Conservation (phyloP, 2,329 filamentous ascomycete genomes). For the Ophiostoma himal-ulmi region DNA sequence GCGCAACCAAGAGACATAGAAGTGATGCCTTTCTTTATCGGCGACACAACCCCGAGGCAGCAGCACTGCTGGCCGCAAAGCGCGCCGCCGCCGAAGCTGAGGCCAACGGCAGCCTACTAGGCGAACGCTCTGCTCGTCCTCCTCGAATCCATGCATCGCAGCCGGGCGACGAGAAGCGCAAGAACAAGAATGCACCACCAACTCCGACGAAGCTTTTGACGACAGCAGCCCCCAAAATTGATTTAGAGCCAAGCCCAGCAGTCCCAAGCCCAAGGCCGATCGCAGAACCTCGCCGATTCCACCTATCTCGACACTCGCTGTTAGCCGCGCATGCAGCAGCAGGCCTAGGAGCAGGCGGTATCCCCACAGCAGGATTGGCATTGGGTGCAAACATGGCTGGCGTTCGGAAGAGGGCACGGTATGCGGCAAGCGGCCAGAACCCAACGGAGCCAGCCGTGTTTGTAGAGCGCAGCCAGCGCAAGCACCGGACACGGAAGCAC, state of each 20-base stretch:
- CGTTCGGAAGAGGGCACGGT: constrained; percentile 38
- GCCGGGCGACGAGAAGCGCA: constrained; percentile 35
- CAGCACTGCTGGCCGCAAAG: constrained; percentile 18
- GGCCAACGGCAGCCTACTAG: constrained; percentile 29
- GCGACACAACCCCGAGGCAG: constrained; percentile 37
- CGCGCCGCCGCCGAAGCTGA: constrained; percentile 22
- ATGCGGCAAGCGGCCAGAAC: constrained; percentile 24
- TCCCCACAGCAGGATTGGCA: too few species aligned
- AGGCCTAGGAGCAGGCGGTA: constrained; percentile 22
- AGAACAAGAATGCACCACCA: not conserved
- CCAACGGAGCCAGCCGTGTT: constrained; percentile 44
- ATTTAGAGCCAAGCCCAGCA: not conserved
- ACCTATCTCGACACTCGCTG: constrained; percentile 40
- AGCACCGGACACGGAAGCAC: not conserved
- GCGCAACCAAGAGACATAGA: constrained; percentile 48
- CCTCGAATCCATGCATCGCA: constrained; percentile 43
- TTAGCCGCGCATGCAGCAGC: constrained; percentile 25
- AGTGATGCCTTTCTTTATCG: constrained; percentile 52
- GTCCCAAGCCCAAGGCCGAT: not conserved
- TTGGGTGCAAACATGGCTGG: constrained; percentile 30
- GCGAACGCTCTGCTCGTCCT: constrained; percentile 25
- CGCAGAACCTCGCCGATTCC: constrained; percentile 47
- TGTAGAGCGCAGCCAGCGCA: constrained; percentile 44
- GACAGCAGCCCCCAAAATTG: not conserved
- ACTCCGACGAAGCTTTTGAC: not conserved